phyloP scores from a whole-genome alignment of 176 grass and related monocot genomes.

The Canna indica region DNA sequence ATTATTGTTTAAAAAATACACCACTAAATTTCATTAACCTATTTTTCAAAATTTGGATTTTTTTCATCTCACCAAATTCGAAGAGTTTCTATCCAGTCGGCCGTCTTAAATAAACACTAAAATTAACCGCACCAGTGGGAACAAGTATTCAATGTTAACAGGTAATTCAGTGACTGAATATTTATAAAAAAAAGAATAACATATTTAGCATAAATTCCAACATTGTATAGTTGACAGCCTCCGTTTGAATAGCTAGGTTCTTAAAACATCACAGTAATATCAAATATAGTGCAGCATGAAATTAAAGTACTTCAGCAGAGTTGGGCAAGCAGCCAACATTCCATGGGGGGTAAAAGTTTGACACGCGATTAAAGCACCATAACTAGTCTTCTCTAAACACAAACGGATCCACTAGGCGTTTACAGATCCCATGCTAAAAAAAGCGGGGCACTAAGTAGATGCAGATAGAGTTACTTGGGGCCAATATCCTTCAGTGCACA shows the following conservation, averaged over 20 bases:
- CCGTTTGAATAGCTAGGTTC: background rate
- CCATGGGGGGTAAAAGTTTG: background rate
- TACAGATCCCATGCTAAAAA: background rate
- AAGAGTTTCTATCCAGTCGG: no score
- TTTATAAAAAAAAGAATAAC: background rate
- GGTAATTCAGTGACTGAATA: background rate
- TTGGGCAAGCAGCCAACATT: background rate
- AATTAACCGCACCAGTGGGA: no score
- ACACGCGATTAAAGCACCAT: background rate
- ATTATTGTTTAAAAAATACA: no score
- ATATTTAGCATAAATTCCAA: background rate
- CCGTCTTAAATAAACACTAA: no score
- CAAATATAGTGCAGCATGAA: background rate
- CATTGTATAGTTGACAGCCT: background rate
- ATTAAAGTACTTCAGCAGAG: background rate
- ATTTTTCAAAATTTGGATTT: no score
- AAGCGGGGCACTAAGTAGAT: background rate
- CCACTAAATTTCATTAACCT: no score
- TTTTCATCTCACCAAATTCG: no score
- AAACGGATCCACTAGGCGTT: background rate
- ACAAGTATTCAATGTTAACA: background rate
- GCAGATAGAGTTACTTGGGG: background rate
- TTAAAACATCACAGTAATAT: background rate
- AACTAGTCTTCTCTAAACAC: background rate
- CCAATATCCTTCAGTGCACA: slow-evolving; percentile 15